Conservation (phyloP, 106 monocot species). For the Dendrobium nobile region DNA sequence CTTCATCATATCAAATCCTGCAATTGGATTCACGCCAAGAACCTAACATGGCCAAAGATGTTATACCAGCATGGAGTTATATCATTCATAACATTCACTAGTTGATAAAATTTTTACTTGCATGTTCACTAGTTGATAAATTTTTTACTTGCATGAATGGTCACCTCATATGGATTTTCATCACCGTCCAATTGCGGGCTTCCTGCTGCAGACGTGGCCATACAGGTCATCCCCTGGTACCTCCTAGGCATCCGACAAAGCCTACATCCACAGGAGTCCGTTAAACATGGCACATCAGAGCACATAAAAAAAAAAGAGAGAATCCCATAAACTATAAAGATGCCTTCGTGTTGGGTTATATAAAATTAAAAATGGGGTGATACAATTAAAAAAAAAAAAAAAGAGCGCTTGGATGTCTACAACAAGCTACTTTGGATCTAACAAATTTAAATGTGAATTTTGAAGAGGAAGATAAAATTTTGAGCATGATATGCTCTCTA, state of each 20-base stretch:
- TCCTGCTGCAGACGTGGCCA: conserved; percentile 52
- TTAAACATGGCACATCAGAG: background rate
- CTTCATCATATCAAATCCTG: conserved; percentile 82
- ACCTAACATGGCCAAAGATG: conserved; percentile 27
- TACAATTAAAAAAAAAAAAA: no score
- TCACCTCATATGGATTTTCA: conserved; percentile 85
- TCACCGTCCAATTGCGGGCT: conserved; percentile 38
- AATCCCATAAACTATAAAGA: background rate
- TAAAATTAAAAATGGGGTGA: no score
- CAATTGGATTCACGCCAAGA: conserved; percentile 79
- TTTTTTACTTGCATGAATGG: background rate
- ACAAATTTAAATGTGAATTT: no score
- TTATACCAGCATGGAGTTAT: background rate
- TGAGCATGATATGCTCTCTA: no score
- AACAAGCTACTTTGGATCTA: no score
- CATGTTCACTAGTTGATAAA: background rate
- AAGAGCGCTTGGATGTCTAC: no score
- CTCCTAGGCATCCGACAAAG: conserved; percentile 22
- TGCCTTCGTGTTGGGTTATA: no score
- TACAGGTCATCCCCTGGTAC: conserved; percentile 18
- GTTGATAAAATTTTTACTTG: background rate
- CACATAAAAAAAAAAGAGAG: background rate
- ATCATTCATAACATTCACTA: background rate
- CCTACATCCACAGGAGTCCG: conserved; percentile 10
- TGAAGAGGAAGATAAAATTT: no score